Base-by-base conservation (phyloP, 352 stramenopile genomes). In the Elongisporangium undulatum region DNA sequence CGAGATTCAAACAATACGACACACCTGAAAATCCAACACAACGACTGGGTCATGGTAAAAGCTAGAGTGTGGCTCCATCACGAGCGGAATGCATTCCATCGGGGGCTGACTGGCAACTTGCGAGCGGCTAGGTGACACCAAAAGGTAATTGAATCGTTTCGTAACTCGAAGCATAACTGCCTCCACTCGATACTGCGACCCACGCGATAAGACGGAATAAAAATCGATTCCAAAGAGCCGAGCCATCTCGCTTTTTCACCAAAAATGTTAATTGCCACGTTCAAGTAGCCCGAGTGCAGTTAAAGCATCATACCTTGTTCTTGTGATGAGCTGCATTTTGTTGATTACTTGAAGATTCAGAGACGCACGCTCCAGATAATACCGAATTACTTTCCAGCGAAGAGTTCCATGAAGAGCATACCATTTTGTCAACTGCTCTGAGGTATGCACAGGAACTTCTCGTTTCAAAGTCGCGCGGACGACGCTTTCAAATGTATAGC, bases 1-100 rank as follows among this genome's bases (percentile, higher is more conserved):
- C 2, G 16, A 15, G 23, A 17, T 49, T 24, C 54, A 45, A 13
- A 48, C 16, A 49, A 22, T 7, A 8, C 54, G 60, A 26, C 3
- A 53, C 5, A 90, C 82, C 64, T 97, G 98, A 63, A 99, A 99
- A 67, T 99, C 98, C 51, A 99, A 92, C 17, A 99, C 97, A 24
- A 99, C 89, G 22, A 99, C 90, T 10, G 98, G 98, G 34, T 99
- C 95, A 4, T 85, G 75, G 71, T 99, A 99, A 68, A 99, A 98
- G 49, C 79, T 88, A 16, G 92, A 98, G 39, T 96, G 66, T 1
- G 98, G 97, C 68, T 99, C 98, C 71, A 98, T 94, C 1, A 98
- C 93, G 8, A 98, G 65, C 21, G 95, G 94, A 49, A 98, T 97
- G 53, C 79, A 84, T 63, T 98, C 94, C 83, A 98, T 94, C 2